Conservation (phyloP, 2,329 filamentous ascomycete species). For the Scytalidium sp. region DNA sequence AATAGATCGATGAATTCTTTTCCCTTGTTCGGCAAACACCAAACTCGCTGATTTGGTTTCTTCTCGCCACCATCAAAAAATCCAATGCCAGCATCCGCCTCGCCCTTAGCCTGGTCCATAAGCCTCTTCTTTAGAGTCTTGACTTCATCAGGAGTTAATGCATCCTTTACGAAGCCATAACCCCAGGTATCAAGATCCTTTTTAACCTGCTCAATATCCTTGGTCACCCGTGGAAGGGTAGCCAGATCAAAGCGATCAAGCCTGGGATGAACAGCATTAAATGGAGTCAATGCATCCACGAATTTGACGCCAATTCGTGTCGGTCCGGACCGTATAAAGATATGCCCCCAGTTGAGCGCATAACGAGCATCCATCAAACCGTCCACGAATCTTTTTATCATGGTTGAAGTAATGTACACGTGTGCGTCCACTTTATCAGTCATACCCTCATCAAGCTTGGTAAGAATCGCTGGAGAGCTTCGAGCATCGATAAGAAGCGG, state of each 20-base stretch:
- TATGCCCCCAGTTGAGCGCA: conserved; percentile 24
- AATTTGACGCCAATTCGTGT: conserved; percentile 24
- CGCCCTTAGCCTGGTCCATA: conserved; percentile 23
- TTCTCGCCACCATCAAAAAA: conserved; percentile 17
- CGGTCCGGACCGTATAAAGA: conserved; percentile 23
- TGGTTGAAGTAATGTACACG: background rate
- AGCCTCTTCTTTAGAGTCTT: conserved; percentile 20
- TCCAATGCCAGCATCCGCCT: conserved; percentile 19
- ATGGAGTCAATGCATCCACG: conserved; percentile 21
- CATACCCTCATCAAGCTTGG: background rate
- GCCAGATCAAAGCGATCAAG: conserved; percentile 34
- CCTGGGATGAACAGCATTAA: conserved; percentile 14
- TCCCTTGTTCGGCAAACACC: conserved; percentile 18
- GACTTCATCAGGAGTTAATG: conserved; percentile 19
- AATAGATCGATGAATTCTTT: conserved; percentile 27
- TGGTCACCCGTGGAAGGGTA: conserved; percentile 31
- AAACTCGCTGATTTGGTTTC: conserved; percentile 18
- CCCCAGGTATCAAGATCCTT: conserved; percentile 23
- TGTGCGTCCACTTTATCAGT: background rate
- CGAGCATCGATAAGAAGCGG: conserved; percentile 1
- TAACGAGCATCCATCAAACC: conserved; percentile 22
- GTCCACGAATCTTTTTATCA: background rate
- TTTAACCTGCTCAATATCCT: conserved; percentile 26
- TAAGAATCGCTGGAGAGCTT: background rate
- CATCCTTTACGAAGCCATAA: conserved; percentile 26